These are phyloP conservation scores for Tephrocybe sp. DNA, from an alignment of 768 basidiomycete genomes.

Conservation along the genomic window DNA sequence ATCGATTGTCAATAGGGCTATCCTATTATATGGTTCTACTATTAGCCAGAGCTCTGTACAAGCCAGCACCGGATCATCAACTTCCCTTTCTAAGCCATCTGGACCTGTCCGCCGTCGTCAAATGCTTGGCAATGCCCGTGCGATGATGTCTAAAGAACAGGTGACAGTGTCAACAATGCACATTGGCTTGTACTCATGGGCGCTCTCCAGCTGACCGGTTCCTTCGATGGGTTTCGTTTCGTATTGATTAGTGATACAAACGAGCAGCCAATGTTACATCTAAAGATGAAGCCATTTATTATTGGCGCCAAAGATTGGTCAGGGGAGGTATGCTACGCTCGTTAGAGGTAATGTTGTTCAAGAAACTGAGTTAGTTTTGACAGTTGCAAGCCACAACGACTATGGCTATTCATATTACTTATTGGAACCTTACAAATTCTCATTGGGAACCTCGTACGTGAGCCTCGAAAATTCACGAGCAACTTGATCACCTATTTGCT, in stretches of 20 bases:
- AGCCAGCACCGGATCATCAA: constrained; percentile 4
- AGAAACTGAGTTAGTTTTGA: neutral
- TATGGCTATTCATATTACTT: constrained; percentile 80
- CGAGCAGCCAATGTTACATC: constrained; percentile 90
- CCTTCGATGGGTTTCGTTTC: constrained; percentile 88
- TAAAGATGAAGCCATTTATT: constrained; percentile 82
- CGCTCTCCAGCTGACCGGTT: constrained; percentile 69
- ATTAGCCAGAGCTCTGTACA: neutral
- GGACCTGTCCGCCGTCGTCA: constrained; percentile 7
- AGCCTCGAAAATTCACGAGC: neutral
- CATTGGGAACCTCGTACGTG: constrained; percentile 92
- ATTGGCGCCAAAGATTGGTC: constrained; percentile 92
- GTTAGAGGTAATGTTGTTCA: too few species aligned
- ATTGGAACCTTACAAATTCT: constrained; percentile 96
- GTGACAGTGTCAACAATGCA: constrained; percentile 36
- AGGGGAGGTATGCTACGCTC: constrained; percentile 55
- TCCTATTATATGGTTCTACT: constrained; percentile 64
- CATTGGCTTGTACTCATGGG: neutral
- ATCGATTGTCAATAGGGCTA: constrained; percentile 81
- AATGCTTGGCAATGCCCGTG: constrained; percentile 38
- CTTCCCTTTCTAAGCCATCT: constrained; percentile 10
- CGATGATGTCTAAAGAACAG: constrained; percentile 74
- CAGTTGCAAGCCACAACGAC: constrained; percentile 85
- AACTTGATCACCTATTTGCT: constrained; percentile 1
- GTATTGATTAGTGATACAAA: constrained; percentile 93